Evolutionary conservation across 495 filamentous ascomycete genomes (phyloP).

Genomic region (Penicillium robsamsonii): DNA sequence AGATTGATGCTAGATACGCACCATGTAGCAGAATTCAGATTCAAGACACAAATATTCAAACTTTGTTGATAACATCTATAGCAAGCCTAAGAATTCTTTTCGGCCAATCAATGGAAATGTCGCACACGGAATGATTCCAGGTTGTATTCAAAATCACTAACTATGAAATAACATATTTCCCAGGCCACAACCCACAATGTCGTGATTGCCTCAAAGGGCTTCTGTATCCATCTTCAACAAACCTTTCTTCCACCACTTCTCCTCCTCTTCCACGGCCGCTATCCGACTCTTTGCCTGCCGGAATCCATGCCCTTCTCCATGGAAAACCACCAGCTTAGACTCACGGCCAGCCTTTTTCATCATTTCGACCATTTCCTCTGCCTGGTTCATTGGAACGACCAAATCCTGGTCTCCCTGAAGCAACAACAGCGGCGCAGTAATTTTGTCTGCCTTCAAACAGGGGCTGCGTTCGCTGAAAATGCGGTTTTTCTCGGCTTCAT

Average conservation of each 20-base stretch:
- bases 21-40: no score
- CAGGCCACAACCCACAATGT: no score
- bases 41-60: no score
- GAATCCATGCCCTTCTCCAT: slow-evolving; percentile 44
- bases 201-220: no score
- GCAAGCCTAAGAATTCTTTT: no score
- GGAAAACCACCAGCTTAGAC: slow-evolving; percentile 35
- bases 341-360: slow-evolving; percentile 31
- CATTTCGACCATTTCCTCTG: slow-evolving; percentile 32
- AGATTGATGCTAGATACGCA: no score
- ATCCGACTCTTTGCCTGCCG: slow-evolving; percentile 24
- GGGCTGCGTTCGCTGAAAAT: slow-evolving; percentile 32
- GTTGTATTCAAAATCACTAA: no score
- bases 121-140: no score
- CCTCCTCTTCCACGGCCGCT: slow-evolving; percentile 28
- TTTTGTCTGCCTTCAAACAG: slow-evolving; percentile 36
- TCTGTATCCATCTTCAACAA: neutral
- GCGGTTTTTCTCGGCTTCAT: slow-evolving; percentile 33
- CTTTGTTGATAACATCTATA: no score
- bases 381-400: slow-evolving; percentile 44
- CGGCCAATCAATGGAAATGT: no score
- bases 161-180: no score
- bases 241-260: slow-evolving; percentile 33
- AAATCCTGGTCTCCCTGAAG: slow-evolving; percentile 40
- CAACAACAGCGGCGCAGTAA: slow-evolving; percentile 40